These are phyloP conservation scores for Stemphylium vesicarium DNA, from an alignment of 2,329 filamentous ascomycete species.

Conservation along the genomic window DNA sequence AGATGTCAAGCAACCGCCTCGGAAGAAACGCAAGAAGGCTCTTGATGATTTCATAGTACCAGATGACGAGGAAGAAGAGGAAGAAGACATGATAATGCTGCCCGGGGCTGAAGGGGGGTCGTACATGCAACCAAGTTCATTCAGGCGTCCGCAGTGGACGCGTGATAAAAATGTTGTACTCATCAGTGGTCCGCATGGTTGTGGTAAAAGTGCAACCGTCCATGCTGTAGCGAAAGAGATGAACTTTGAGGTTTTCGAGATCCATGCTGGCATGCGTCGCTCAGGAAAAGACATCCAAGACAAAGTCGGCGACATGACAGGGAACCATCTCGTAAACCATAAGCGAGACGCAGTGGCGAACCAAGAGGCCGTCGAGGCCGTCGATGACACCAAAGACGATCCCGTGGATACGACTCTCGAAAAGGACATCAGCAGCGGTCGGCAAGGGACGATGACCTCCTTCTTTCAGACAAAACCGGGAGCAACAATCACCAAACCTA, in stretches of 20 bases:
- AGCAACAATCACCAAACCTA: conserved; percentile 28
- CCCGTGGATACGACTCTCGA: conserved; percentile 55
- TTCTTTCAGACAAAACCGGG: conserved; percentile 69
- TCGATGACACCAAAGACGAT: conserved; percentile 46
- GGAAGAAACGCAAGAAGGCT: conserved; percentile 69
- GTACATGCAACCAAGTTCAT: conserved; percentile 43
- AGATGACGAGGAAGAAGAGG: conserved; percentile 41
- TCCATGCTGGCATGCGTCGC: conserved; percentile 81
- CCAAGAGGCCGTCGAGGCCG: conserved; percentile 11
- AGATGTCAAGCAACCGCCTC: conserved; percentile 35
- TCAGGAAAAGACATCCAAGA: conserved; percentile 91
- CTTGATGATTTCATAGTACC: conserved; percentile 47
- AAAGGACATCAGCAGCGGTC: conserved; percentile 68
- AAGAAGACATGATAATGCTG: conserved; percentile 66
- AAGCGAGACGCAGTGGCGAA: conserved; percentile 40
- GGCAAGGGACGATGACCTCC: conserved; percentile 78
- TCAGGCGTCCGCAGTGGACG: conserved; percentile 39
- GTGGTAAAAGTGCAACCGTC: conserved; percentile 90
- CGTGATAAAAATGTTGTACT: conserved; percentile 75
- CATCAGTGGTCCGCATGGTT: conserved; percentile 86
- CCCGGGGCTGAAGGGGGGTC: conserved; percentile 70
- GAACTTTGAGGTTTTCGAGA: conserved; percentile 92
- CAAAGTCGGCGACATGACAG: conserved; percentile 94
- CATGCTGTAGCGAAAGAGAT: conserved; percentile 92
- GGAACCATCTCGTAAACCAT: conserved; percentile 83